A percentile compares a stretch with the other conserved stretches of the same genome.
Conservation (phyloP, 345 rosid species). For the Citrus mangshanensis region DNA sequence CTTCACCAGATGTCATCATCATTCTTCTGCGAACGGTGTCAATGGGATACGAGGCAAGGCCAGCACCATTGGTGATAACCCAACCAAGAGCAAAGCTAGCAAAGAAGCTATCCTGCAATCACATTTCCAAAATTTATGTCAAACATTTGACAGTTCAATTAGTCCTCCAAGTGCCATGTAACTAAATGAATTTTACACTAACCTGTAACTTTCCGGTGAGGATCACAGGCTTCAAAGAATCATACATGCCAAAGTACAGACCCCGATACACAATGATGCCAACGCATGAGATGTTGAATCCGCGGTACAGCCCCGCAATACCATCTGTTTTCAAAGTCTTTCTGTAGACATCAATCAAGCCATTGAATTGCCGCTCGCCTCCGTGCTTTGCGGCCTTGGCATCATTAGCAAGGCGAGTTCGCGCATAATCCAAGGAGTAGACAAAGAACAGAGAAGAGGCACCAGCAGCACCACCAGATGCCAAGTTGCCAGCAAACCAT, state of each 20-base stretch:
- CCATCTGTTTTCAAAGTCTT: constrained; percentile 41
- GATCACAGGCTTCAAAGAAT: constrained; percentile 45
- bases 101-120: constrained; percentile 44
- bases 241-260: constrained; percentile 49
- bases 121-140: background rate
- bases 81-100: constrained; percentile 50
- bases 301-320: constrained; percentile 43
- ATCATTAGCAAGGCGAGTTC: constrained; percentile 47
- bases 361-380: constrained; percentile 46
- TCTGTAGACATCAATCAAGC: constrained; percentile 39
- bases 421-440: constrained; percentile 45
- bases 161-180: background rate
- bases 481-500: constrained; percentile 52
- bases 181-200: background rate
- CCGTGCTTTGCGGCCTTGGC: constrained; percentile 43
- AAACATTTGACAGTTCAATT: background rate
- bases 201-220: constrained; percentile 36
- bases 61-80: constrained; percentile 49
- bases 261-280: constrained; percentile 43
- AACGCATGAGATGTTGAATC: constrained; percentile 39
- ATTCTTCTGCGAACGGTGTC: constrained; percentile 47
- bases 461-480: constrained; percentile 51
- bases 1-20: constrained; percentile 63
- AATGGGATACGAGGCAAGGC: constrained; percentile 43
- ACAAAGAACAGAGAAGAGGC: constrained; percentile 43